phyloP scores from a whole-genome alignment of 768 basidiomycete species.

The Porphyrellus cyaneotinctus region DNA sequence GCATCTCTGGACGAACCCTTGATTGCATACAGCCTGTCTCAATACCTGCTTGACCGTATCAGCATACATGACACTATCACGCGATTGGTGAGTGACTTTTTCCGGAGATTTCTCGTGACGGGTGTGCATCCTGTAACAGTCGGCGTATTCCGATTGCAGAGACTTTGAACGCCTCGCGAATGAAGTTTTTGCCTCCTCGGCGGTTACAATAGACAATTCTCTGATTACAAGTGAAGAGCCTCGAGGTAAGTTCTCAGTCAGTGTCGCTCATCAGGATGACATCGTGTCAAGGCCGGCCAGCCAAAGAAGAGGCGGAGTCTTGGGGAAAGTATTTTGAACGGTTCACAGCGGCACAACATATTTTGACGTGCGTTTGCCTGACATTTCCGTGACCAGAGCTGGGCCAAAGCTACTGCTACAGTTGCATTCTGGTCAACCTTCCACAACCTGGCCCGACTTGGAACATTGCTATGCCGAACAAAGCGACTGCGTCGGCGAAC shows the following conservation, averaged over 20 bases:
- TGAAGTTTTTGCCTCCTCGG: slow-evolving; percentile 25
- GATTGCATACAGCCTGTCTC: slow-evolving; percentile 14
- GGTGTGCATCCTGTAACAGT: slow-evolving; percentile 3
- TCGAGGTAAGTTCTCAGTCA: slow-evolving; percentile 2
- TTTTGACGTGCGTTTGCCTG: slow-evolving; percentile 19
- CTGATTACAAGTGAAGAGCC: slow-evolving; percentile 22
- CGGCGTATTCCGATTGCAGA: slow-evolving; percentile 24
- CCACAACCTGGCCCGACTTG: slow-evolving; percentile 21
- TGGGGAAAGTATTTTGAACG: slow-evolving; percentile 22
- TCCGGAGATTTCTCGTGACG: not conserved
- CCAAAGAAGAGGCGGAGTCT: slow-evolving; percentile 16
- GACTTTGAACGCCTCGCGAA: slow-evolving; percentile 25
- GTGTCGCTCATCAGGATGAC: slow-evolving; percentile 1
- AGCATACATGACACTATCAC: slow-evolving; percentile 29
- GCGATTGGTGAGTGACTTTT: slow-evolving; percentile 18
- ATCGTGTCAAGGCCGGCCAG: slow-evolving; percentile 10
- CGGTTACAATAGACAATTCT: slow-evolving; percentile 20
- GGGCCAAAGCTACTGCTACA: not conserved
- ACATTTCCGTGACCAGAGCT: not conserved
- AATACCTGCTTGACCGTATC: slow-evolving; percentile 24
- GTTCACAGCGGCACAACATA: slow-evolving; percentile 22
- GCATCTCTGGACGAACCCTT: slow-evolving; percentile 5
- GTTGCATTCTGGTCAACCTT: slow-evolving; percentile 26
- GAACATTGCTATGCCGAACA: slow-evolving; percentile 19
- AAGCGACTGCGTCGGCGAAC: slow-evolving; percentile 25